Evolutionary conservation across 1,139 yeast genomes (phyloP).

Genomic region (Yamadazyma aaseri): DNA sequence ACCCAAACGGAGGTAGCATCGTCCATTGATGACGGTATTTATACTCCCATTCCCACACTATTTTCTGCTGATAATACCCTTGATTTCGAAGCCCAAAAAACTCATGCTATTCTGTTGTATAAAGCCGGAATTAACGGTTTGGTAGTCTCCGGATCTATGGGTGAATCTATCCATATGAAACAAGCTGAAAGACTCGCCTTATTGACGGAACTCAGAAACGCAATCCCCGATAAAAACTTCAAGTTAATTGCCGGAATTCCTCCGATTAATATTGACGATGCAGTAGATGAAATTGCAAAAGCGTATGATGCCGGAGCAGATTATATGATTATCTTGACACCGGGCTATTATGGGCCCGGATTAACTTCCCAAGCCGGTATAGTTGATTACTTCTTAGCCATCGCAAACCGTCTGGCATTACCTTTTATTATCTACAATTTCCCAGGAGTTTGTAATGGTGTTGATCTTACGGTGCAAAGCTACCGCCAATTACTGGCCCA

Average conservation of each 20-base stretch:
- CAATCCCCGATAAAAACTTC: constrained; percentile 28
- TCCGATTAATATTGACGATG: constrained; percentile 28
- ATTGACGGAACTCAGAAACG: constrained; percentile 20
- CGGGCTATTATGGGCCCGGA: constrained; percentile 33
- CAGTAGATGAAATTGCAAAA: constrained; percentile 26
- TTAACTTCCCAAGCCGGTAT: constrained; percentile 35
- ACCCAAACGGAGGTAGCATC: not conserved
- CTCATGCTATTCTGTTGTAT: constrained; percentile 41
- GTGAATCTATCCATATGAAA: constrained; percentile 37
- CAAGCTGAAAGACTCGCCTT: constrained; percentile 31
- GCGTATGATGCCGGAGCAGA: constrained; percentile 33
- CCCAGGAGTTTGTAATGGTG: constrained; percentile 42
- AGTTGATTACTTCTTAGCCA: constrained; percentile 28
- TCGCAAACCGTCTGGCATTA: constrained; percentile 29
- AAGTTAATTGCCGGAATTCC: constrained; percentile 38
- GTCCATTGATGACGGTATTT: constrained; percentile 30
- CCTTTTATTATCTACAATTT: constrained; percentile 37
- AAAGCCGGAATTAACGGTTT: constrained; percentile 45
- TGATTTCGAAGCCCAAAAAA: constrained; percentile 43
- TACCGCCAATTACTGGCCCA: constrained; percentile 29
- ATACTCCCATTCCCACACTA: constrained; percentile 51
- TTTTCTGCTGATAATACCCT: constrained; percentile 39
- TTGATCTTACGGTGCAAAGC: constrained; percentile 35
- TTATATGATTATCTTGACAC: constrained; percentile 29
- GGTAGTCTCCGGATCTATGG: constrained; percentile 50